Base-by-base conservation (phyloP, 192 early-diverging fungal genomes). In the Geosiphon pyriformis region DNA sequence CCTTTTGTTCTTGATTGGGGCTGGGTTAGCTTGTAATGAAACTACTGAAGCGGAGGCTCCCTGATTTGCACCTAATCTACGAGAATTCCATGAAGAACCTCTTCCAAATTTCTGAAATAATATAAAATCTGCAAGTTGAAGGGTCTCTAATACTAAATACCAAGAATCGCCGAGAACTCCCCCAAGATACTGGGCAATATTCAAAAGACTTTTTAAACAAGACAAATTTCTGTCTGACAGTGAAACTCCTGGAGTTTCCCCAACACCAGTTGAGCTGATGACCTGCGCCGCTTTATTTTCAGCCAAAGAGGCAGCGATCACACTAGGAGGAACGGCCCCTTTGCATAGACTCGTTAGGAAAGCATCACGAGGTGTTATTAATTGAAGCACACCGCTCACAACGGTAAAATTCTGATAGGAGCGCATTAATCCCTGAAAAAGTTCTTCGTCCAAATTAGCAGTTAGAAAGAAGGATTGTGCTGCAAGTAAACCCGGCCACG, bases 271-370 rank as follows among this genome's bases (percentile, higher is more conserved):
- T 27, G 30, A 20, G n/a, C 18, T 30, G 4, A 49, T 31, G 42
- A 31, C 51, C 54, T 69, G 73, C 25, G 20, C 17, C 23, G 71
- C 37, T 49, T 61, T 71, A 27, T 33, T 70, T 26, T 71, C 69
- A 35, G 68, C 49, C 2, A 69, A 34, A 26, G 49, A 59, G 11
- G 74, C 65, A 17, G 81, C 74, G 7, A 71, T 75, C n/a, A 78
- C 70, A 20, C 65, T 67, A 22, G 65, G 65, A 6, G 96, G 94
- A 25, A 95, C 72, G n/a, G 88, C 83, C 50, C 82, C 81, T 65
- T 91, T 90, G 68, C 93, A 95, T n/a, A 97, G 81, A 35, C 87
- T 82, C 1, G 87, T 82, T 47, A 99, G 61, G 64, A 96, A 87
- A 1, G 90, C 87, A 76, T 99, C 91, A 18, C 95, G 84, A 20